A percentile compares a stretch with the other conserved stretches of the same genome.
phyloP scores from a whole-genome alignment of 331 rosid species.

The Pyracantha coccinea region DNA sequence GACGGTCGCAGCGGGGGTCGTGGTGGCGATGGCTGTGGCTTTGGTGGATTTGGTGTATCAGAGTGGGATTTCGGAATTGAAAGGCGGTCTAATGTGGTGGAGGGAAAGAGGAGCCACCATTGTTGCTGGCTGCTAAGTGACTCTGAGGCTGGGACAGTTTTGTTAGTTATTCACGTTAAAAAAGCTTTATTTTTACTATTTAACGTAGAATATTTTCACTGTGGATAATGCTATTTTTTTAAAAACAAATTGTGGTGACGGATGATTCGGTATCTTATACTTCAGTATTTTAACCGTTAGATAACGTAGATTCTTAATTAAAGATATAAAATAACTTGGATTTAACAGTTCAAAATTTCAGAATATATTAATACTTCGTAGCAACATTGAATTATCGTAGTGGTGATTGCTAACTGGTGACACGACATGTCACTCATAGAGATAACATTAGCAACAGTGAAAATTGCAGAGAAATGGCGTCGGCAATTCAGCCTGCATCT shows the following conservation, averaged over 20 bases:
- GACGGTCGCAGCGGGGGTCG: not conserved
- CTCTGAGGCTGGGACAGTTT: not conserved
- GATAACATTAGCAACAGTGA: not conserved
- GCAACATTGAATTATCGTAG: fast-evolving
- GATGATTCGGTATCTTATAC: not conserved
- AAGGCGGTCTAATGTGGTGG: slow-evolving; percentile 1
- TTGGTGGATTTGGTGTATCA: not conserved
- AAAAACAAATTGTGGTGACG: not conserved
- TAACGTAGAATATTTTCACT: not conserved
- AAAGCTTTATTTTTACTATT: not conserved
- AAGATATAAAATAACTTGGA: no score
- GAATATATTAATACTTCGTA: no score
- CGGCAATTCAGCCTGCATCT: not conserved
- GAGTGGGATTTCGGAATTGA: not conserved
- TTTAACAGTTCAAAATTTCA: not conserved
- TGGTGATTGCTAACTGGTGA: fast-evolving
- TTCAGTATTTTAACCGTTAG: not conserved
- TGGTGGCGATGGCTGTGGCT: not conserved
- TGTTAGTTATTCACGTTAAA: slow-evolving; percentile 5
- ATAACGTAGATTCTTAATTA: not conserved
- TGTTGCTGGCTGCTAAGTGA: not conserved
- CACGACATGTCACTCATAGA: not conserved
- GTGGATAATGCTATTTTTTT: not conserved
- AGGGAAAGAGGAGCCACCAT: slow-evolving; percentile 12
- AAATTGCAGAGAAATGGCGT: not conserved